phyloP scores from a whole-genome alignment of 139 green algal genomes.

The Coccomyxa sp. region DNA sequence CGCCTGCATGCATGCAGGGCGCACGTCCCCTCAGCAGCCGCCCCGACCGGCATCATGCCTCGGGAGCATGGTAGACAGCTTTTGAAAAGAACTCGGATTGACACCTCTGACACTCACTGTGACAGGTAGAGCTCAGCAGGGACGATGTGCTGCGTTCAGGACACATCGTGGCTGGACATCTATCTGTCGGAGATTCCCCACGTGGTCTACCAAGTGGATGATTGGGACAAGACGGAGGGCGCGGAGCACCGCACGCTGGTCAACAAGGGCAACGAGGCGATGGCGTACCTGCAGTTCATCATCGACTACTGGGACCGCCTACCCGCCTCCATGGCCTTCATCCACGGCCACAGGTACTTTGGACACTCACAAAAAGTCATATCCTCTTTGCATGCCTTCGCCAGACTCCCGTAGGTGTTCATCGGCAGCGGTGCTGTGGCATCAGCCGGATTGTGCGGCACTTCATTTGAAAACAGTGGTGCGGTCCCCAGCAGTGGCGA shows the following conservation, averaged over 20 bases:
- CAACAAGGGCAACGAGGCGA: slow-evolving; percentile 18
- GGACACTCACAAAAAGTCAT: background rate
- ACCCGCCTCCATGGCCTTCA: slow-evolving; percentile 22
- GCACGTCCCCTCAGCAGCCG: background rate
- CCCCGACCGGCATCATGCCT: too few species aligned
- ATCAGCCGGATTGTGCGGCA: too few species aligned
- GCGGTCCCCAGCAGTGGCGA: too few species aligned
- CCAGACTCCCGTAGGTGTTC: background rate
- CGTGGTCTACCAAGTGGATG: slow-evolving; percentile 12
- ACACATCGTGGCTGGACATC: slow-evolving; percentile 12
- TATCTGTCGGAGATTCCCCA: slow-evolving; percentile 11
- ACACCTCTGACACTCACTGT: too few species aligned
- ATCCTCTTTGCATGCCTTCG: background rate
- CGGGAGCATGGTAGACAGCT: too few species aligned
- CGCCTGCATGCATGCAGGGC: background rate
- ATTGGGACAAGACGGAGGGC: background rate
- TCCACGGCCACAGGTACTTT: slow-evolving; percentile 15
- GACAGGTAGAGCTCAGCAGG: too few species aligned
- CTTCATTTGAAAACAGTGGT: too few species aligned
- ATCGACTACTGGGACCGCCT: slow-evolving; percentile 19
- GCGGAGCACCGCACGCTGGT: slow-evolving; percentile 4
- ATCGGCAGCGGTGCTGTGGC: too few species aligned
- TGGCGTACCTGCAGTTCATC: slow-evolving; percentile 25
- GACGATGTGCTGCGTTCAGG: background rate
- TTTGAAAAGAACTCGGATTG: too few species aligned